A percentile compares a stretch with the other conserved stretches of the same genome.
Conservation (phyloP, 148 eudicot species). For the Linanthus parryae region DNA sequence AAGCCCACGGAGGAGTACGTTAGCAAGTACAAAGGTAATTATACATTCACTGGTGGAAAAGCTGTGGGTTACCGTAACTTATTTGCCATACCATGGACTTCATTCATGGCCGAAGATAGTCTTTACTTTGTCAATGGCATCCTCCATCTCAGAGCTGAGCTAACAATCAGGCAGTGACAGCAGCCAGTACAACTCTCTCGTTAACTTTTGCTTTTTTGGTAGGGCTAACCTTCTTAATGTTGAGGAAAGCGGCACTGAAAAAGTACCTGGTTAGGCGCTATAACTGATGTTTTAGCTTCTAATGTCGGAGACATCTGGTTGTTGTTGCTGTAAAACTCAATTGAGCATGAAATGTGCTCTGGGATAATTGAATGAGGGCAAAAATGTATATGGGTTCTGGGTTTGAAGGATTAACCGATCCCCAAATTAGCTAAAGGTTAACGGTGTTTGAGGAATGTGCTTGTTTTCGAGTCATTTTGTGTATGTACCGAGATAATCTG, state of each 20-base stretch:
- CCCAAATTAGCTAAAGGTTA: not conserved
- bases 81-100: constrained; percentile 75
- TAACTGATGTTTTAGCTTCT: constrained; percentile 1
- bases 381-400: not conserved
- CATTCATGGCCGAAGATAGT: constrained; percentile 87
- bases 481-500: too few relatives aligned
- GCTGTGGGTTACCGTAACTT: constrained; percentile 89
- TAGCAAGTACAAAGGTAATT: constrained; percentile 84
- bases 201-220: not conserved
- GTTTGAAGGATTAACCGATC: not conserved
- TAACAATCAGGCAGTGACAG: constrained; percentile 58
- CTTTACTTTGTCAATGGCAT: constrained; percentile 74
- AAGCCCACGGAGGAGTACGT: constrained; percentile 72
- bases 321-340: not conserved
- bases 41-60: constrained; percentile 86
- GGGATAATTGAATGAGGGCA: not conserved
- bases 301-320: not conserved
- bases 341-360: constrained; percentile 6
- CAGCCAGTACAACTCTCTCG: not conserved
- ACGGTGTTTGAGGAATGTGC: not conserved
- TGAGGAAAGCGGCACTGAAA: not conserved
- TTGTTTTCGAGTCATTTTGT: too few relatives aligned
- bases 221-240: constrained; percentile 11
- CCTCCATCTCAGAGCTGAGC: constrained; percentile 85
- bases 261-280: constrained; percentile 1